Conservation (phyloP, 345 rosid species). For the Sisymbrium altissimum region DNA sequence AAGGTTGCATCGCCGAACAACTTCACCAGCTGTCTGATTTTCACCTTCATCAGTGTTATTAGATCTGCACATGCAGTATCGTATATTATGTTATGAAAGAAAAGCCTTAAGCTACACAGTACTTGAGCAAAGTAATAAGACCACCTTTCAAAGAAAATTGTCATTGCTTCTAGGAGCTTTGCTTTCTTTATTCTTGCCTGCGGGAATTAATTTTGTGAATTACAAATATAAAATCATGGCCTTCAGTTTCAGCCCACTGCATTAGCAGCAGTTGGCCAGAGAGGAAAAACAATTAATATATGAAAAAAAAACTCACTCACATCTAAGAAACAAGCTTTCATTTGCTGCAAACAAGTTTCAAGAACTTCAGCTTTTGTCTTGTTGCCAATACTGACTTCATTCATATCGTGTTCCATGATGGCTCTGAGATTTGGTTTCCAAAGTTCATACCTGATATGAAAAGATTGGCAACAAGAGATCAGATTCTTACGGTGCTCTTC, state of each 20-base stretch:
- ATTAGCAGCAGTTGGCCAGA: background rate
- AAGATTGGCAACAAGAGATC: conserved; percentile 17
- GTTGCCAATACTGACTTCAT: conserved; percentile 79
- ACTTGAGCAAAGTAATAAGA: conserved; percentile 14
- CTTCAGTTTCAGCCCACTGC: conserved; percentile 14
- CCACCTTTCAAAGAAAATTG: conserved; percentile 85
- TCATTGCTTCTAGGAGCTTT: conserved; percentile 89
- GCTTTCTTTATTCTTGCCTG: conserved; percentile 77
- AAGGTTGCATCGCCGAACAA: conserved; percentile 66
- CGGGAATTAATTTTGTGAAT: conserved; percentile 21
- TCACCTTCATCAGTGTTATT: conserved; percentile 62
- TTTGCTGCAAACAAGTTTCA: conserved; percentile 83
- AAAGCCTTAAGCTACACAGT: conserved; percentile 3
- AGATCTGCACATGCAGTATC: conserved; percentile 45
- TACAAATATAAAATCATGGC: background rate
- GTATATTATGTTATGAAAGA: conserved; percentile 4
- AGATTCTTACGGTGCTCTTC: background rate
- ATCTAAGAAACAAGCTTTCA: conserved; percentile 96
- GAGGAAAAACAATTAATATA: background rate
- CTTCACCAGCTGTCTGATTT: conserved; percentile 53
- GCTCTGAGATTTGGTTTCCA: conserved; percentile 99
- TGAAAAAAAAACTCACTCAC: conserved; percentile 43
- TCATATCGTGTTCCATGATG: conserved; percentile 92
- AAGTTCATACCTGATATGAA: conserved; percentile 65
- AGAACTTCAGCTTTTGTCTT: conserved; percentile 84